These are phyloP conservation scores for Escallonia herrerae DNA, from an alignment of 129 eudicot species.

Conservation along the genomic window DNA sequence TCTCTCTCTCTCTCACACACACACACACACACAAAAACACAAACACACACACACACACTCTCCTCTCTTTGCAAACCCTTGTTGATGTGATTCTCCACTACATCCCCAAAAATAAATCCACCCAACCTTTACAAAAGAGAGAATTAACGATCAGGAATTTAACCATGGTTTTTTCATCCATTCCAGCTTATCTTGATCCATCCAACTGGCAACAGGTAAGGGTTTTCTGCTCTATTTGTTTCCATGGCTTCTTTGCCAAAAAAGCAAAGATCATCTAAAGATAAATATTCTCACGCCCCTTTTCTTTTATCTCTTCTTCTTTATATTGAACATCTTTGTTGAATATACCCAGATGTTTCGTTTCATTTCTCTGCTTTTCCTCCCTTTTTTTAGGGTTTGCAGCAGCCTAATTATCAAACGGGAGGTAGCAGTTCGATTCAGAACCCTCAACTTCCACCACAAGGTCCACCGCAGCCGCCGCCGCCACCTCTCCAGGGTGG, in stretches of 20 bases:
- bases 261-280: constrained; percentile 37
- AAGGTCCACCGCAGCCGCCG: constrained; percentile 12
- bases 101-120: constrained; percentile 23
- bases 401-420: constrained; percentile 54
- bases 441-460: constrained; percentile 22
- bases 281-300: constrained; percentile 28
- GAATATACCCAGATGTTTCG: constrained; percentile 50
- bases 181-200: constrained; percentile 81
- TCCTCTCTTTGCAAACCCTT: constrained; percentile 37
- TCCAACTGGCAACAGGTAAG: constrained; percentile 85
- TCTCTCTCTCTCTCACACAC: constrained; percentile 22
- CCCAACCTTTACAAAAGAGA: constrained; percentile 66
- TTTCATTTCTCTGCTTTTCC: constrained; percentile 11
- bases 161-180: constrained; percentile 80
- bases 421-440: constrained; percentile 35
- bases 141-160: constrained; percentile 30
- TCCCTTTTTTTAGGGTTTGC: constrained; percentile 11
- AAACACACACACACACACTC: too few relatives aligned
- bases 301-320: constrained; percentile 19
- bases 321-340: constrained; percentile 20
- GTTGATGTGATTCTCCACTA: constrained; percentile 67
- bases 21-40: too few relatives aligned
- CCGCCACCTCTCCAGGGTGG: constrained; percentile 29
- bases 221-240: constrained; percentile 20
- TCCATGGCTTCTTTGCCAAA: constrained; percentile 36